Evolutionary conservation across 345 rosid genomes (phyloP).

Genomic region (Rhodamnia rubescens): DNA sequence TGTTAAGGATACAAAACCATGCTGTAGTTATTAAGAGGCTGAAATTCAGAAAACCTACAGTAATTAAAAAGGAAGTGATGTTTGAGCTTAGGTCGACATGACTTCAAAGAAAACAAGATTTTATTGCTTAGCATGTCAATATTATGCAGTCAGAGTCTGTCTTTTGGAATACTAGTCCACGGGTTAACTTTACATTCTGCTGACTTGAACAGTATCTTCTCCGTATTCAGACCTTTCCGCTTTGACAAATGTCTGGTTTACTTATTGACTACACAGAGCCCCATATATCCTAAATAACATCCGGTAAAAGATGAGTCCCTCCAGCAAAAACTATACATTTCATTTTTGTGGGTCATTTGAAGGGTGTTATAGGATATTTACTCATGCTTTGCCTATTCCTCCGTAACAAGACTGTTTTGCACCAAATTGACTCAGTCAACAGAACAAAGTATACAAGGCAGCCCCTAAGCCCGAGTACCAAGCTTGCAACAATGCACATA

Average conservation of each 20-base stretch:
- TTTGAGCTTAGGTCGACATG: not conserved
- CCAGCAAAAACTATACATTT: not conserved
- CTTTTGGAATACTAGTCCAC: not conserved
- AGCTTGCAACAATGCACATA: not conserved
- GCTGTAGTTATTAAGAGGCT: not conserved
- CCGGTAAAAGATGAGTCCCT: not conserved
- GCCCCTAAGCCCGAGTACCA: not conserved
- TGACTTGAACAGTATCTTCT: not conserved
- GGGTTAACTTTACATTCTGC: not conserved
- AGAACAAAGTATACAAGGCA: not conserved
- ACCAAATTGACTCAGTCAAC: not conserved
- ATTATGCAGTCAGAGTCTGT: not conserved
- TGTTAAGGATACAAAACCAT: not conserved
- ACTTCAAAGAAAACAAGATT: not conserved
- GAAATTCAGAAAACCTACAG: not conserved
- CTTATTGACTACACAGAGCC: not conserved
- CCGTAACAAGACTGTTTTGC: not conserved
- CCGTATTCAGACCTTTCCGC: not conserved
- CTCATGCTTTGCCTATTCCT: not conserved
- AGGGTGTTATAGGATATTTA: not conserved
- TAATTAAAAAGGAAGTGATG: not conserved
- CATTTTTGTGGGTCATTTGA: not conserved
- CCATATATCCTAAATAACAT: not conserved
- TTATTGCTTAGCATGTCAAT: not conserved
- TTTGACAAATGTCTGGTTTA: not conserved